phyloP scores from a whole-genome alignment of 768 basidiomycete species.

The Hebeloma cylindrosporum region DNA sequence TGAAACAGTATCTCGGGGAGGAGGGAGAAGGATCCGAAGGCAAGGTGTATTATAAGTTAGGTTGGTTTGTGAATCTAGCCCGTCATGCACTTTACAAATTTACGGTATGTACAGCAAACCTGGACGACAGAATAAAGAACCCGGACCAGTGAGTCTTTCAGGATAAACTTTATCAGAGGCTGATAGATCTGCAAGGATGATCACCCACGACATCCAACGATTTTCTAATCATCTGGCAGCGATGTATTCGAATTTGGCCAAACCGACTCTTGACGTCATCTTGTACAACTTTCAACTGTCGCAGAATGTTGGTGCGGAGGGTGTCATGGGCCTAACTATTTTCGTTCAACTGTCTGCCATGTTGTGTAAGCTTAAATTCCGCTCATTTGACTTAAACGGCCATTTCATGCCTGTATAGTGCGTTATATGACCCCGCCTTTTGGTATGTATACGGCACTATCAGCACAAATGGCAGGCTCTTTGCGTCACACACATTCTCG shows the following conservation, averaged over 20 bases:
- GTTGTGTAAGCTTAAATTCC: conserved; percentile 56
- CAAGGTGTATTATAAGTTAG: conserved; percentile 92
- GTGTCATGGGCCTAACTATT: conserved; percentile 77
- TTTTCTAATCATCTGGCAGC: conserved; percentile 90
- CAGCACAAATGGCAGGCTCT: conserved; percentile 85
- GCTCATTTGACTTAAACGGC: background rate
- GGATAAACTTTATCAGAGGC: background rate
- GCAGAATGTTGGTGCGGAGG: conserved; percentile 93
- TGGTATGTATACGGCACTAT: conserved; percentile 85
- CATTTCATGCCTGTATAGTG: conserved; percentile 47
- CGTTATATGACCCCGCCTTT: conserved; percentile 89
- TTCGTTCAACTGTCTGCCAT: conserved; percentile 83
- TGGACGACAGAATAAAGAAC: conserved; percentile 96
- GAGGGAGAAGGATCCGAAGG: conserved; percentile 62
- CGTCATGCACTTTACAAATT: background rate
- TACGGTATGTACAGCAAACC: conserved; percentile 59
- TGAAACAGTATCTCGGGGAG: conserved; percentile 82
- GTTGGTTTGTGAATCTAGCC: conserved; percentile 39
- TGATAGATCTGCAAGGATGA: conserved; percentile 59
- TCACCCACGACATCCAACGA: conserved; percentile 92
- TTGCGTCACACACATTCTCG: conserved; percentile 92
- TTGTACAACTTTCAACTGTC: conserved; percentile 96
- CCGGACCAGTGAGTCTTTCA: conserved; percentile 74
- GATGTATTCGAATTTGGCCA: conserved; percentile 92
- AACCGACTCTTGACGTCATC: conserved; percentile 89